These are phyloP conservation scores for Penicillium argentinense DNA, from an alignment of 495 filamentous ascomycete species.

Conservation along the genomic window DNA sequence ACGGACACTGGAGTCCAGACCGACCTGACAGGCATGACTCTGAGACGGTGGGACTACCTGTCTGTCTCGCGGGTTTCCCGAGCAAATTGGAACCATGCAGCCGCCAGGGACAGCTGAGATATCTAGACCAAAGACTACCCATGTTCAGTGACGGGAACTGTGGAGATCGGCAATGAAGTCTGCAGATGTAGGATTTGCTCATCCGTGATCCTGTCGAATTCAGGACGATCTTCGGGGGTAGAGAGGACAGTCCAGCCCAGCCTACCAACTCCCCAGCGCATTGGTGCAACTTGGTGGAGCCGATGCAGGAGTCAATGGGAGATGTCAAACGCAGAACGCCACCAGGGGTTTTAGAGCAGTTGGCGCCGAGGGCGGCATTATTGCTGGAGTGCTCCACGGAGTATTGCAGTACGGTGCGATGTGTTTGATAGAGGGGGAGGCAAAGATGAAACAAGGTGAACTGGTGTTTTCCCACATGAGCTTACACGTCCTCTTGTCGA, in stretches of 20 bases:
- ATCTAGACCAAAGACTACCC: slow-evolving; percentile 12
- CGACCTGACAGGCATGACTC: neutral
- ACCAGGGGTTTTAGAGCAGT: slow-evolving; percentile 5
- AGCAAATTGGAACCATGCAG: slow-evolving; percentile 1
- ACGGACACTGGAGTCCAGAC: neutral
- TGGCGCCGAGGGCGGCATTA: neutral
- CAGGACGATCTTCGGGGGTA: slow-evolving; percentile 3
- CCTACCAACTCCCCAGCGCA: slow-evolving; percentile 3
- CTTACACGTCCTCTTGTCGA: slow-evolving; percentile 19
- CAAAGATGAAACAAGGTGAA: slow-evolving; percentile 9
- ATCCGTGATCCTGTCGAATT: slow-evolving; percentile 8
- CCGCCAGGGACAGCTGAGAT: slow-evolving; percentile 6
- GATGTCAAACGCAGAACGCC: neutral
- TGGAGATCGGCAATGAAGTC: slow-evolving; percentile 13
- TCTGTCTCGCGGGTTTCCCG: neutral
- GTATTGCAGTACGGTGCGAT: neutral
- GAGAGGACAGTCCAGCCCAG: neutral
- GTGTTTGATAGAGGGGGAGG: slow-evolving; percentile 2
- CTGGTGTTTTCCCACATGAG: slow-evolving; percentile 6
- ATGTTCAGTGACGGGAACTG: slow-evolving; percentile 2
- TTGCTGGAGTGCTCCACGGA: neutral
- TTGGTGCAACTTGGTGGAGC: slow-evolving; percentile 10
- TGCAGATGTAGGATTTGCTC: neutral
- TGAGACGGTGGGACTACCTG: neutral
- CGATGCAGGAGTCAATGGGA: slow-evolving; percentile 3